phyloP scores from a whole-genome alignment of 176 grass and related monocot species.

The Pontederia paniculata region DNA sequence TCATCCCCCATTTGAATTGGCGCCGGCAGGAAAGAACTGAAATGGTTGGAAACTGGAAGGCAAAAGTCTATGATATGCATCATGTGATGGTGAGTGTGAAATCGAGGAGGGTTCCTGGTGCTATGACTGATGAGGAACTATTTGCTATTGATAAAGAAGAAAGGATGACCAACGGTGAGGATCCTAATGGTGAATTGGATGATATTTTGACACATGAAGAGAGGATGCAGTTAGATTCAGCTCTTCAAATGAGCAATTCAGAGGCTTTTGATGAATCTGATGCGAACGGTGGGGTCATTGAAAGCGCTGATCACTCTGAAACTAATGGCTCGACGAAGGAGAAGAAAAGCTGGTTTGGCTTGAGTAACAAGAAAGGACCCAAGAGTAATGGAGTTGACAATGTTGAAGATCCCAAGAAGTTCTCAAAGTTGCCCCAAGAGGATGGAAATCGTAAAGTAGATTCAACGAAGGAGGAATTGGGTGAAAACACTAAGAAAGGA shows the following conservation, averaged over 20 bases:
- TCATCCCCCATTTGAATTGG: conserved; percentile 84
- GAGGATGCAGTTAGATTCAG: conserved; percentile 88
- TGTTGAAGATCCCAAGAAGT: conserved; percentile 25
- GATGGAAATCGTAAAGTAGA: conserved; percentile 13
- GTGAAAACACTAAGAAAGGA: conserved; percentile 36
- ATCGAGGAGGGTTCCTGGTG: conserved; percentile 82
- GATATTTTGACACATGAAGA: conserved; percentile 81
- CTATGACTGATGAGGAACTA: conserved; percentile 90
- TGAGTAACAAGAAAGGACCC: conserved; percentile 51
- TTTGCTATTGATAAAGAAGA: conserved; percentile 67
- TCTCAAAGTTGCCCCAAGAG: conserved; percentile 11
- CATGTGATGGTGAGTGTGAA: conserved; percentile 88
- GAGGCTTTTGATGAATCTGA: conserved; percentile 41
- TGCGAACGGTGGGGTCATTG: conserved; percentile 31
- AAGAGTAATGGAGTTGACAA: conserved; percentile 30
- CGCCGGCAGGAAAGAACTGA: conserved; percentile 71
- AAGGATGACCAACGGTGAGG: conserved; percentile 26
- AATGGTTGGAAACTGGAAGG: conserved; percentile 74
- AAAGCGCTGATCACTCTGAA: conserved; percentile 35
- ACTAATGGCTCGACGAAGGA: conserved; percentile 41
- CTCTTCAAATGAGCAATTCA: conserved; percentile 47
- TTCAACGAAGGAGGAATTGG: conserved; percentile 38
- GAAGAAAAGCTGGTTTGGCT: conserved; percentile 89
- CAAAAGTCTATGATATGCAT: conserved; percentile 84
- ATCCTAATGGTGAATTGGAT: conserved; percentile 38